Evolutionary conservation across 2,329 filamentous ascomycete genomes (phyloP).

Genomic region (Fusarium scirpi): DNA sequence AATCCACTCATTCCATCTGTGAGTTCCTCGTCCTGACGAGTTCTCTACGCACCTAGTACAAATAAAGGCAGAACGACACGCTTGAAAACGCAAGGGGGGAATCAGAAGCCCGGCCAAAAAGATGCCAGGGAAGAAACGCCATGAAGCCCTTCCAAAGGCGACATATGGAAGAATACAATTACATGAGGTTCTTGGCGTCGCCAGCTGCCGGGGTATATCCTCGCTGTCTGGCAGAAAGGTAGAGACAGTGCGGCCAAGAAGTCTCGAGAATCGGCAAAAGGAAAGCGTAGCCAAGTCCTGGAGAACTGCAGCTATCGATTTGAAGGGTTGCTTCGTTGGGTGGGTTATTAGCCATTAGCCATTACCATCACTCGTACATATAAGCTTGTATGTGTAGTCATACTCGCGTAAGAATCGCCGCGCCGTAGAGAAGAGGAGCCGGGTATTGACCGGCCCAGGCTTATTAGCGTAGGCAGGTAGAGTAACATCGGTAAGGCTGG

Average conservation of each 20-base stretch:
- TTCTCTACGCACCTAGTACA: slow-evolving; percentile 20
- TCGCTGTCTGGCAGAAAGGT: slow-evolving; percentile 15
- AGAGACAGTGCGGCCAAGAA: slow-evolving; percentile 24
- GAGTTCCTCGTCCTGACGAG: slow-evolving; percentile 28
- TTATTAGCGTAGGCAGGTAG: slow-evolving; percentile 17
- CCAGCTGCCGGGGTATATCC: slow-evolving; percentile 26
- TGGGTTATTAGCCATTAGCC: slow-evolving; percentile 32
- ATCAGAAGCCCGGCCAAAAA: slow-evolving; percentile 23
- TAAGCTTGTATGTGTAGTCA: slow-evolving; percentile 17
- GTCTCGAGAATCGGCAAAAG: slow-evolving; percentile 12
- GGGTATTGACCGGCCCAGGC: slow-evolving; percentile 6
- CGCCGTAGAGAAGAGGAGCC: slow-evolving; percentile 15
- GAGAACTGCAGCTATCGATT: slow-evolving; percentile 19
- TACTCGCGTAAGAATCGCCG: slow-evolving; percentile 20
- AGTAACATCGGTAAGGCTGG: slow-evolving; percentile 29
- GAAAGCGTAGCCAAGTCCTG: neutral
- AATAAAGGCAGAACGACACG: slow-evolving; percentile 19
- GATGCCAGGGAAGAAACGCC: slow-evolving; percentile 32
- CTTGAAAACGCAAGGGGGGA: slow-evolving; percentile 25
- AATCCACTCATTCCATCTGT: slow-evolving; percentile 13
- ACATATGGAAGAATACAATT: slow-evolving; percentile 36
- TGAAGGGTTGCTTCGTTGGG: slow-evolving; percentile 29
- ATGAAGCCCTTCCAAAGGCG: slow-evolving; percentile 16
- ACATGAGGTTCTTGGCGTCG: slow-evolving; percentile 14
- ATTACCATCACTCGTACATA: slow-evolving; percentile 29